Percentiles rank a stretch among this genome's conserved stretches.
Conservation (phyloP, 257 asterid species). For the Nicotiana sylvestris region DNA sequence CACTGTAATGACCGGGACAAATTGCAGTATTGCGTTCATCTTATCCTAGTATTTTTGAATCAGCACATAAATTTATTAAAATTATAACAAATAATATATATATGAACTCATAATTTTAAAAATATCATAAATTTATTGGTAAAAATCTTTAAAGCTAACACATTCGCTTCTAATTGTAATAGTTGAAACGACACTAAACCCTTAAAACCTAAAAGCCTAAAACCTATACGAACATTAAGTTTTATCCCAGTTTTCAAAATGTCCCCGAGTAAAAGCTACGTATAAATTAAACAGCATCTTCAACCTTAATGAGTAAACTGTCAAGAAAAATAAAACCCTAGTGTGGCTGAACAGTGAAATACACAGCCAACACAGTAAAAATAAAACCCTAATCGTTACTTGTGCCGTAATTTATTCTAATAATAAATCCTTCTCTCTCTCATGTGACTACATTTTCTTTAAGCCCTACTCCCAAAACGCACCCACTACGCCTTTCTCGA, state of each 20-base stretch:
- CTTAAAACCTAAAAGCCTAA: not conserved
- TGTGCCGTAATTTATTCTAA: slow-evolving; percentile 22
- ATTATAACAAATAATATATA: no score
- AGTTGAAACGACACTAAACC: not conserved
- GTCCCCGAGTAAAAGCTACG: not conserved
- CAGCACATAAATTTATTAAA: no score
- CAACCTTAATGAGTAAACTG: not conserved
- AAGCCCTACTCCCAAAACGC: slow-evolving; percentile 65
- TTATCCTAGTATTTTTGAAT: no score
- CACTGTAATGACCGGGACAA: not conserved
- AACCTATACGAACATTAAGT: not conserved
- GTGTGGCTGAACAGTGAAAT: not conserved
- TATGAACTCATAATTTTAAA: no score
- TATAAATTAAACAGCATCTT: not conserved
- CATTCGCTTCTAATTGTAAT: not conserved
- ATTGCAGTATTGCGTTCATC: no score
- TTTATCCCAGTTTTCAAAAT: not conserved
- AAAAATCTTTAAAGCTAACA: no score
- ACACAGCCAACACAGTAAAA: not conserved
- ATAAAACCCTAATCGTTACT: slow-evolving; percentile 31
- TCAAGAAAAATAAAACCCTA: not conserved
- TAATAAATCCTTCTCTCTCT: slow-evolving; percentile 9
- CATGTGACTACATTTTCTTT: slow-evolving; percentile 40
- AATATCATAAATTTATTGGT: no score
- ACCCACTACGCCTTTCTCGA: slow-evolving; percentile 70